Evolutionary conservation across 1,284 basidiomycete genomes (phyloP), one percentile per base, ranked within the genome.

Genomic region (Butyriboletus appendiculatus): DNA sequence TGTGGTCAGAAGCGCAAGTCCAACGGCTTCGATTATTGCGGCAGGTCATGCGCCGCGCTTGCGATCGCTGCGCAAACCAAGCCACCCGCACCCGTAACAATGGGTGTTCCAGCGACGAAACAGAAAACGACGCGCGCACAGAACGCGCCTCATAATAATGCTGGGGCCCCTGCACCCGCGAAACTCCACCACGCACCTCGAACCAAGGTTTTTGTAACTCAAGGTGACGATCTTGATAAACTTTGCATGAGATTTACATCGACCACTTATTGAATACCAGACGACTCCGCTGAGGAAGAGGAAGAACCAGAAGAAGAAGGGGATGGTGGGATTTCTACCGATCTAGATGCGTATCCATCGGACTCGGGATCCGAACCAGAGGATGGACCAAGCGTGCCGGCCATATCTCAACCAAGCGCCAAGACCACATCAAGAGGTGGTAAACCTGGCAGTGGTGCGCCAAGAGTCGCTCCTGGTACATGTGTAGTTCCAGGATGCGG

Each of bases 1-100:
- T 69, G 68, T 60, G 61, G 65, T 33, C 65, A 71, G 57, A 73
- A 71, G 47, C 68, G 71, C 44, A 73, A 59, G 59, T 73, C 61
- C 65, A 67, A 45, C 30, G 43, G 47, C 49, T 73, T 69, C 55
- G 65, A 69, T 52, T 71, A 71, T 57, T 73, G 68, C 37, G 58
- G 67, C n/a, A 69, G 63, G 51, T 67, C 59, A 20, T 71, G 71
- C 48, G 71, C 71, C 5, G 57, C 68, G 2, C 56, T 60, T 12
- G 70, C 67, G 4, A 37, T 44, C 20, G 18, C 45, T 7, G 50
- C 41, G 14, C 68, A 56, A 40, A 44, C 45, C 41, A 69, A 57
- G 53, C 60, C 48, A 48, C 45, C 55, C 14, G 30, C 46, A 39
- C 48, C 58, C 14, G 32, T 50, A 39, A 32, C 47, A 7, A 60